phyloP scores from a whole-genome alignment of 2,329 filamentous ascomycete genomes.

The Pseudogymnoascus sp. region DNA sequence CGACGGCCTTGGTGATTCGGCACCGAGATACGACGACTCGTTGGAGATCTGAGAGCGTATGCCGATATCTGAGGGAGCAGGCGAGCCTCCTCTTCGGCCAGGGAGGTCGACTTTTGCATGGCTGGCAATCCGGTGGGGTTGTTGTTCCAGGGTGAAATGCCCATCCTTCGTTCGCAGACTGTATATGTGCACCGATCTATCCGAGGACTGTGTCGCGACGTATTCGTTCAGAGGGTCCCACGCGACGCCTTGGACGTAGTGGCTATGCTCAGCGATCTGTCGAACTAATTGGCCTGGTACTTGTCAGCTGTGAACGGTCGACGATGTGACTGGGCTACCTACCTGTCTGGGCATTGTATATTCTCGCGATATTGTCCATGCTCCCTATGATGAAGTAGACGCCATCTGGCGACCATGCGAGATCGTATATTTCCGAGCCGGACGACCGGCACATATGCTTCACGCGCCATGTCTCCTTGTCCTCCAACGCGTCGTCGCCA shows the following conservation, averaged over 20 bases:
- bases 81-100: constrained; percentile 75
- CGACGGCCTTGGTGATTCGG: constrained; percentile 79
- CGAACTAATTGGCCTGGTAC: constrained; percentile 57
- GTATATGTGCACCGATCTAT: constrained; percentile 96
- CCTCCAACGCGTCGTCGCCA: constrained; percentile 77
- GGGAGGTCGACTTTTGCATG: constrained; percentile 81
- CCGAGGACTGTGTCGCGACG: constrained; percentile 94
- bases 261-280: constrained; percentile 93
- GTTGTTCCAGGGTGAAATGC: constrained; percentile 69
- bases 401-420: constrained; percentile 98
- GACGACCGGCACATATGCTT: constrained; percentile 97
- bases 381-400: constrained; percentile 95
- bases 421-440: constrained; percentile 93
- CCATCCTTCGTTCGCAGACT: constrained; percentile 93
- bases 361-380: constrained; percentile 97
- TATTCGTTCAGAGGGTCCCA: constrained; percentile 99
- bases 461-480: constrained; percentile 93
- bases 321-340: constrained; percentile 26
- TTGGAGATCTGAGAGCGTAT: constrained; percentile 56
- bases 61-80: constrained; percentile 75
- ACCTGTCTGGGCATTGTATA: constrained; percentile 92
- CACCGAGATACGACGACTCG: constrained; percentile 41
- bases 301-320: constrained; percentile 16
- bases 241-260: constrained; percentile 95
- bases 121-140: constrained; percentile 72